phyloP scores from a whole-genome alignment of 106 monocot species.

The Phalaenopsis aphrodite region DNA sequence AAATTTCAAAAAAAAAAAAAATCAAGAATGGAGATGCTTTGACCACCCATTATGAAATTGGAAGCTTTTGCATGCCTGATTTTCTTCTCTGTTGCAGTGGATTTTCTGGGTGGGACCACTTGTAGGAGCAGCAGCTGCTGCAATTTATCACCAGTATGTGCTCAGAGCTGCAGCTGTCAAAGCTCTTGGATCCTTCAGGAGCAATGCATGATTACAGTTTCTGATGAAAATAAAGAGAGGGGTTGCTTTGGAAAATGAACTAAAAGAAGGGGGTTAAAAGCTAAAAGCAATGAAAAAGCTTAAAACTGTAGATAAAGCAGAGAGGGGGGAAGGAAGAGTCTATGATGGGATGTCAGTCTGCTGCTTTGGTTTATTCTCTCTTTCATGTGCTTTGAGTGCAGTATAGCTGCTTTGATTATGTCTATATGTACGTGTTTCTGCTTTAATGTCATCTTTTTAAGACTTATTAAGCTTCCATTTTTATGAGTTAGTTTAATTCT shows the following conservation, averaged over 20 bases:
- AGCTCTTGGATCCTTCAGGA: conserved; percentile 29
- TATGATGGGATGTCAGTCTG: too few species aligned
- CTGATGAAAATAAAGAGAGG: too few species aligned
- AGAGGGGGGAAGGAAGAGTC: too few species aligned
- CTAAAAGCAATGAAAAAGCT: not conserved
- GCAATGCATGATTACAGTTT: conserved; percentile 2
- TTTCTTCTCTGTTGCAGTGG: conserved; percentile 22
- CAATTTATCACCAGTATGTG: conserved; percentile 30
- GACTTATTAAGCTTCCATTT: too few species aligned
- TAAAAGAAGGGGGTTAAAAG: not conserved
- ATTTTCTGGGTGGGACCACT: conserved; percentile 60
- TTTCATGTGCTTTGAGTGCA: too few species aligned
- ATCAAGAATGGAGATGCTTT: not conserved
- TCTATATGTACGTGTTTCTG: too few species aligned
- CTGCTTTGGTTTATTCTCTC: too few species aligned
- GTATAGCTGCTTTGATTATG: too few species aligned
- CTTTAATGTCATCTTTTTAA: too few species aligned
- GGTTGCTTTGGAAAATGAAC: too few species aligned
- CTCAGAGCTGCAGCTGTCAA: conserved; percentile 36
- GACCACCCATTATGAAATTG: not conserved
- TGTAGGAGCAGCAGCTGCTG: conserved; percentile 40
- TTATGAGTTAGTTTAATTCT: too few species aligned
- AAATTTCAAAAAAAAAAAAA: not conserved
- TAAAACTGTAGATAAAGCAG: too few species aligned
- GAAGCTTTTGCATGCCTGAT: not conserved